Conservation (phyloP, 768 basidiomycete genomes). For the Hericium erinaceus region DNA sequence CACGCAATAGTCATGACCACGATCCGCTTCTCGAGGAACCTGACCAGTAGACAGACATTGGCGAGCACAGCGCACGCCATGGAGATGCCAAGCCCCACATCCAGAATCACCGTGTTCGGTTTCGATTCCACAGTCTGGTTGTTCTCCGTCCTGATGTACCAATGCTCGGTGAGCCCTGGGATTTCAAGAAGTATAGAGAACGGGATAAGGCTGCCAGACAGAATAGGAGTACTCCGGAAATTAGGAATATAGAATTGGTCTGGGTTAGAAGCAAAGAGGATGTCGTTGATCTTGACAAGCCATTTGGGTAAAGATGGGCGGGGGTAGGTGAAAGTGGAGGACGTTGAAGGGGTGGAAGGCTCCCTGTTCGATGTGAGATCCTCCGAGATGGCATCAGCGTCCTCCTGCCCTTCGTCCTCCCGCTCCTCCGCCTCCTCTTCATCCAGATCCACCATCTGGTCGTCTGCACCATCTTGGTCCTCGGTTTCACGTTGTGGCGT, state of each 20-base stretch:
- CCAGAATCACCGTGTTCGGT: constrained; percentile 48
- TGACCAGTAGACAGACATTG: constrained; percentile 53
- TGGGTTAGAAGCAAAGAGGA: constrained; percentile 13
- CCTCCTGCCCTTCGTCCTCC: not conserved
- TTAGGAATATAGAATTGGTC: constrained; percentile 33
- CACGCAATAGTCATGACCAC: constrained; percentile 53
- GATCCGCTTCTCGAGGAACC: constrained; percentile 66
- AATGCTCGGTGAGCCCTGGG: constrained; percentile 66
- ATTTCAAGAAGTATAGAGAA: constrained; percentile 80
- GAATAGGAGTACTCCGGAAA: constrained; percentile 54
- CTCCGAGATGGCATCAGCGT: not conserved
- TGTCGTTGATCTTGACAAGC: constrained; percentile 11
- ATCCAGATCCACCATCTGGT: not conserved
- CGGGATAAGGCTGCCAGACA: constrained; percentile 60
- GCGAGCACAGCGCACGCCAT: constrained; percentile 61
- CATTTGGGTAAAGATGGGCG: constrained; percentile 8
- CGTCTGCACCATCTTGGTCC: not conserved
- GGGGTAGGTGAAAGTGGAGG: not conserved
- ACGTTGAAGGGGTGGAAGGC: not conserved
- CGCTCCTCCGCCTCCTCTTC: not conserved
- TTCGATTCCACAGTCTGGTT: constrained; percentile 36
- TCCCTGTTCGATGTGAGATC: too few relatives aligned
- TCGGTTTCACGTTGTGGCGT: too few relatives aligned
- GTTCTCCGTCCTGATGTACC: constrained; percentile 54
- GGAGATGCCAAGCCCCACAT: constrained; percentile 54